A percentile compares a stretch with the other conserved stretches of the same genome.
Conservation (phyloP, 108 stramenopile species). For the Seminavis robusta region DNA sequence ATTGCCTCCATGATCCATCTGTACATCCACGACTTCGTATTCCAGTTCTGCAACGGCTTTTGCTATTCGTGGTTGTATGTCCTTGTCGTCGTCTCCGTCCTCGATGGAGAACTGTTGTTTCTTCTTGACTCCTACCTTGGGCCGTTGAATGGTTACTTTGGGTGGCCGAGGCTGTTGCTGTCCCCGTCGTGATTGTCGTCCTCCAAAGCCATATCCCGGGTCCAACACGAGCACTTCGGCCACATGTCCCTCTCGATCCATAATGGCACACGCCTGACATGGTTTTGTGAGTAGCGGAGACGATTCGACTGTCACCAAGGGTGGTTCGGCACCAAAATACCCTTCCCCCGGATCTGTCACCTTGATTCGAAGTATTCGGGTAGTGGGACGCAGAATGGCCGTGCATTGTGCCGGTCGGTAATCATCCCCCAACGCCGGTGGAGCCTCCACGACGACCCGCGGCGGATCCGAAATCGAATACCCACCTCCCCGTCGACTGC, state of each 20-base stretch:
- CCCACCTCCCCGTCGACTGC: conserved; percentile 74
- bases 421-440: conserved; percentile 73
- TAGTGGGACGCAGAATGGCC: conserved; percentile 56
- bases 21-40: conserved; percentile 49
- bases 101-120: too few relatives aligned
- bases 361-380: conserved; percentile 64
- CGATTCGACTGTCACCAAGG: conserved; percentile 50
- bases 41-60: conserved; percentile 68
- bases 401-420: conserved; percentile 54
- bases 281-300: neutral
- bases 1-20: conserved; percentile 54
- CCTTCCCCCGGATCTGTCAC: conserved; percentile 77
- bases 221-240: conserved; percentile 65
- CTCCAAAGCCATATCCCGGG: conserved; percentile 79
- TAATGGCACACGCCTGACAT: conserved; percentile 67
- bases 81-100: conserved; percentile 2
- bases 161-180: conserved; percentile 39
- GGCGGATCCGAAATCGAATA: conserved; percentile 47
- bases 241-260: conserved; percentile 63
- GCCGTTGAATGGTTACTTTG: conserved; percentile 55
- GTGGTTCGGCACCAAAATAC: conserved; percentile 38
- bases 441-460: conserved; percentile 41
- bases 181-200: too few relatives aligned
- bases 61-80: conserved; percentile 29
- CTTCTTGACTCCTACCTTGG: conserved; percentile 17